Conservation (phyloP, 129 eudicot genomes). For the Flaveria bidentis region DNA sequence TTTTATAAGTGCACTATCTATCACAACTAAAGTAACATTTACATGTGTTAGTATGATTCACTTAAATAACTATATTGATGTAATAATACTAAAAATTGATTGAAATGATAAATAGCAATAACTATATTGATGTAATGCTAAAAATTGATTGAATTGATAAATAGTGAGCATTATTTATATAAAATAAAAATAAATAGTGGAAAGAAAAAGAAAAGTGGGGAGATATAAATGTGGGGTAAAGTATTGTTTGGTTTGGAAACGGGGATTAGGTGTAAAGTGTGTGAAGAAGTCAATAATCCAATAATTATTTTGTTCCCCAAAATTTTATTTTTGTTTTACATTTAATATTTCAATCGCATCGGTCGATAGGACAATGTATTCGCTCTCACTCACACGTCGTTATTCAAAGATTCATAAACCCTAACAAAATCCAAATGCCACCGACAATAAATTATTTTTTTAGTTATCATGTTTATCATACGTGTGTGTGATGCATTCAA, state of each 20-base stretch:
- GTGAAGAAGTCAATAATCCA: conserved; percentile 21
- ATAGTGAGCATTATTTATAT: not conserved
- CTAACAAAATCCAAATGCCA: conserved; percentile 25
- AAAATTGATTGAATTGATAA: not conserved
- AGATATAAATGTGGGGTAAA: conserved; percentile 14
- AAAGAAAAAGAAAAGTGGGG: not conserved
- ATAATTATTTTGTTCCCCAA: not conserved
- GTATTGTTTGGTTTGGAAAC: conserved; percentile 13
- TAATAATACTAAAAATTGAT: too few relatives aligned
- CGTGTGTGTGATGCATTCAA: not conserved
- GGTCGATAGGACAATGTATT: conserved; percentile 23
- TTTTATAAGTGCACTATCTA: too few relatives aligned
- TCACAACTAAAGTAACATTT: too few relatives aligned
- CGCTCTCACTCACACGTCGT: conserved; percentile 25
- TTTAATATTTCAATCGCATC: not conserved
- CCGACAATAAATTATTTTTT: conserved; percentile 20
- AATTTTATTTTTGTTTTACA: conserved; percentile 10
- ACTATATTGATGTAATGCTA: too few relatives aligned
- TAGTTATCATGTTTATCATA: not conserved
- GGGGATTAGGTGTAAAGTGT: conserved; percentile 29
- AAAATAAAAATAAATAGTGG: not conserved
- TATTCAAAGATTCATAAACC: not conserved
- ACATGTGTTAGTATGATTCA: too few relatives aligned
- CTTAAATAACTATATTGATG: too few relatives aligned
- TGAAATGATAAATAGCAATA: too few relatives aligned